phyloP scores from a whole-genome alignment of 305 asterid genomes.

The Fraxinus albicans region DNA sequence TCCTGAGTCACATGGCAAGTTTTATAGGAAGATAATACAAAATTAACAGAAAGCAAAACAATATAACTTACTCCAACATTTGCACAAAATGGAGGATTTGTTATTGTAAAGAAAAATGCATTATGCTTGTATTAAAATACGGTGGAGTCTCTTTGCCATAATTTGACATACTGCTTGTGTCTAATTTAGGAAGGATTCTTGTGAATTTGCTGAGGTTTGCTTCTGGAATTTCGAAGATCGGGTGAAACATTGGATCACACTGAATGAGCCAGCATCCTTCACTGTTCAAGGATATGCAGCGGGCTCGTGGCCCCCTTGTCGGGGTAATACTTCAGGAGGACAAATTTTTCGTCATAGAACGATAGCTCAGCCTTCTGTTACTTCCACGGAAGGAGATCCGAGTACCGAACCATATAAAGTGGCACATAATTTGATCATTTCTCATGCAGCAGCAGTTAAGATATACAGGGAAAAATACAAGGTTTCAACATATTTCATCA shows the following conservation, averaged over 20 bases:
- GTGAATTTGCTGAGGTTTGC: slow-evolving; percentile 46
- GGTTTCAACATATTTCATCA: neutral
- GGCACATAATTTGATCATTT: slow-evolving; percentile 45
- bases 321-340: slow-evolving; percentile 21
- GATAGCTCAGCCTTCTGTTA: neutral
- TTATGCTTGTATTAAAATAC: no score
- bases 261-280: slow-evolving; percentile 54
- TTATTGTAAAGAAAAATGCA: neutral
- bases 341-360: neutral
- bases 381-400: slow-evolving; percentile 32
- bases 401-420: slow-evolving; percentile 47
- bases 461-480: slow-evolving; percentile 34
- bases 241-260: slow-evolving; percentile 50
- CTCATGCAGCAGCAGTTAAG: slow-evolving; percentile 44
- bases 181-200: slow-evolving; percentile 28
- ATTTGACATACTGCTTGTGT: neutral
- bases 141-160: neutral
- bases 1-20: neutral
- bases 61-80: no score
- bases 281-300: slow-evolving; percentile 37
- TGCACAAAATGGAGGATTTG: neutral
- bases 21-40: no score
- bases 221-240: slow-evolving; percentile 54
- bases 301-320: slow-evolving; percentile 42
- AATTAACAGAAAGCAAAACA: neutral